Evolutionary conservation across 2,329 filamentous ascomycete species (phyloP), one percentile per base, ranked within the genome.

Genomic region (Sordariomycetes sp.): DNA sequence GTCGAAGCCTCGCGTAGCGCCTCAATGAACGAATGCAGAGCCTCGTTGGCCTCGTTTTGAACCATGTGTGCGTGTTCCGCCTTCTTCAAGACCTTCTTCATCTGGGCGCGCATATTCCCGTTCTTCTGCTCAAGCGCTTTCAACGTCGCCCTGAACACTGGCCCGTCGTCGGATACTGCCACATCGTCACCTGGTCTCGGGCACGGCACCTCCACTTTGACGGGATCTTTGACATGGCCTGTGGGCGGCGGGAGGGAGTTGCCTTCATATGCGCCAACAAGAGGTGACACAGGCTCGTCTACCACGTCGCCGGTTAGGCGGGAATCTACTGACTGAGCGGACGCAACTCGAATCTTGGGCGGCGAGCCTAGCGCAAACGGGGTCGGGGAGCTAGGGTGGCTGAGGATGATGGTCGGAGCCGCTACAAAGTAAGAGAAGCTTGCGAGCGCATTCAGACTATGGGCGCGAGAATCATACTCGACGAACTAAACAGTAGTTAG

Each of bases 71-170:
- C 88, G 6, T 86, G 80, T 51, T 96, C 92, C n/a, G 92, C 92
- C 50, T 82, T 86, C 54, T 92, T 93, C 45, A 98, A 65, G 7
- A 98, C 84, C 51, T 92, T 93, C 59, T 98, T 98, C 79, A 96
- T 95, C 46, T 90, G 85, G 16, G 75, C 70, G 38, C 88, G 81
- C 84, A 98, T 92, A 46, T 84, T 93, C 28, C 87, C 86, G 0
- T 90, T 98, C 65, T 94, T 96, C 52, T 94, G 88, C 57, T 98
- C 92, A 19, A 96, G 64, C 0, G 88, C 83, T 55, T 95, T 95
- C 70, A 98, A 93, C 0, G 92, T 96, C 14, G 92, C 93, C 42
- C 93, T 78, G 61, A 98, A 98, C 2, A 98, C 70, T 0, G 93
- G 92, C 0, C 92, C 92, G 59, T 98, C 92, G 46, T 96, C 92